Base-by-base conservation (phyloP, 2,329 filamentous ascomycete genomes). In the Zymoseptoria crescenta region DNA sequence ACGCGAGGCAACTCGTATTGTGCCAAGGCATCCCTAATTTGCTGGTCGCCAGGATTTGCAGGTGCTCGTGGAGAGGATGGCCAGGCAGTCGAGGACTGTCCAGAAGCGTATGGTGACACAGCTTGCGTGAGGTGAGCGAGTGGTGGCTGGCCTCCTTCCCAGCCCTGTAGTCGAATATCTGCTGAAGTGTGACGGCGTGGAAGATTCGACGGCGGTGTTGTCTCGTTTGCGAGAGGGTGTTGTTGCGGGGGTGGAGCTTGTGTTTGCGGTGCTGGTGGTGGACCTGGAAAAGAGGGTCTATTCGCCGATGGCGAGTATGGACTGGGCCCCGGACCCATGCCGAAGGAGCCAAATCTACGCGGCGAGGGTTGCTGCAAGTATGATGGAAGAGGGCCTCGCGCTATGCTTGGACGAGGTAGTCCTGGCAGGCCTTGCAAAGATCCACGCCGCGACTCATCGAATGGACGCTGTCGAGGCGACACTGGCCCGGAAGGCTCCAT, bases 141-240 rank as follows among this genome's bases (percentile, higher is more conserved):
- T 63, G 73, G 79, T 7, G 80, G 80, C 62, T 86, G 87, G 85
- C 89, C 93, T 45, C 88, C 90, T 71, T 91, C 88, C 67, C 78
- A 92, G 60, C 77, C 77, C 62, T 79, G 76, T 4, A 77, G 87
- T 56, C 94, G 87, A 67, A 99, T 97, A 72, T 99, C 94, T 59
- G 94, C 94, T 48, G 92, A 93, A 1, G 94, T 99, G 75, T 99
- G 94, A 62, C 93, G 85, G 63, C 93, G 86, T 51, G 86, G 83
- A 52, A 96, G 80, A 68, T 85, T 91, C 58, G 84, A 82, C 1
- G 82, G 81, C 24, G 83, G 81, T 45, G 83, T 83, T 20, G 78
- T 75, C 59, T 79, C 79, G 56, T 77, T 78, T n/a, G 82, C 79
- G 41, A 83, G 75, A 19, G 83, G 83, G 70, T 85, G 83, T 41